Base-by-base conservation (phyloP, 2,329 filamentous ascomycete genomes). In the Thielaviopsis ethacetica region DNA sequence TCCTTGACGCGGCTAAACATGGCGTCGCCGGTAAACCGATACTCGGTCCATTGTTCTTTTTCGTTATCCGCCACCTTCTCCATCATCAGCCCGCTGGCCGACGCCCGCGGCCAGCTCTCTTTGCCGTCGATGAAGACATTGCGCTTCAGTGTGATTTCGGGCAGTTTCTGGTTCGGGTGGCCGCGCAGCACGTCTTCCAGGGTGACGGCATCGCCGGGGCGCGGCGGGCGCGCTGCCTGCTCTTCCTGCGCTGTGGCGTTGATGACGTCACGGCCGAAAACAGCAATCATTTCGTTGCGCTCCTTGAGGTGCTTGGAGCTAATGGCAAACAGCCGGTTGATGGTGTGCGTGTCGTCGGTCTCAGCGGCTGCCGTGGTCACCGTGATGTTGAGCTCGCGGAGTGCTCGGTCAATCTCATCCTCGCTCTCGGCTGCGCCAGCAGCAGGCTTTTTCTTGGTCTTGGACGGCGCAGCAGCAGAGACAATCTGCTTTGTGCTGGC, bases 101-200 rank as follows among this genome's bases (percentile, higher is more conserved):
- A 81, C 56, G 84, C 83, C 34, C 81, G 77, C 3, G 90, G 91
- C 91, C 91, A 96, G 56, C 87, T 82, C 63, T 93, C 88, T 66
- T 89, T 91, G 54, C 88, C 88, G 64, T 90, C 86, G 61, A 95
- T 82, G 67, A 95, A 91, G 13, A 88, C 78, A 66, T 95, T 96
- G 41, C 85, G 80, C 52, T 87, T 80, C 30, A 88, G 74, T 21
- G 85, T 83, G 34, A 89, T 76, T 57, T 88, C 84, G 1, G 83
- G 81, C 56, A 93, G 75, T 64, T 80, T 83, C 64, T 81, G 79
- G 1, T 78, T 77, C 24, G 81, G 77, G 17, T 78, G 79, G 5
- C 77, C 73, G 59, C 73, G 75, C 24, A 81, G 70, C 61, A 72
- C 80, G 0, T 75, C 77, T 66, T 82, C 77, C 53, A 82, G 71